Conservation (phyloP, 1,284 basidiomycete species). For the Cryptococcus sp. region DNA sequence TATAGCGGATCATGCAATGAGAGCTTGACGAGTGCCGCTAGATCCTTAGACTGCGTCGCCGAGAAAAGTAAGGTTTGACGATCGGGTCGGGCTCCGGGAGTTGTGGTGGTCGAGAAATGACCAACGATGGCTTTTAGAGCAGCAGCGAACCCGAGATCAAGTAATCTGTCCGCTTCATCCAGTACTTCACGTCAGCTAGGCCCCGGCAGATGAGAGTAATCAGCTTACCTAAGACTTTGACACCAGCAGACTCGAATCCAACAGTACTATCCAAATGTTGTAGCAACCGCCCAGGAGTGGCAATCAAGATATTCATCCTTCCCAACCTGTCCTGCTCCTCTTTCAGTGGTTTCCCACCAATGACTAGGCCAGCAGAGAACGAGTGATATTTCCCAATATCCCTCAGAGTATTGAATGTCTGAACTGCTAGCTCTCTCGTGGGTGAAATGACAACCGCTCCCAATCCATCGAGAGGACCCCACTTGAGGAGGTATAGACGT, state of each 20-base stretch:
- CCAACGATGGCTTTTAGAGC: conserved; percentile 85
- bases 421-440: conserved; percentile 90
- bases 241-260: conserved; percentile 83
- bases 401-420: conserved; percentile 93
- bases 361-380: conserved; percentile 92
- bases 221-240: conserved; percentile 77
- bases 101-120: conserved; percentile 52
- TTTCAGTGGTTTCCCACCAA: conserved; percentile 93
- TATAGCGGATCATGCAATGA: conserved; percentile 79
- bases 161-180: conserved; percentile 93
- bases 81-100: conserved; percentile 59
- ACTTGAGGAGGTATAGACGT: conserved; percentile 65
- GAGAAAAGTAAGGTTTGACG: conserved; percentile 95
- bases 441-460: conserved; percentile 93
- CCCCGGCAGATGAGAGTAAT: background rate
- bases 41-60: conserved; percentile 90
- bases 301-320: conserved; percentile 95
- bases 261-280: conserved; percentile 99
- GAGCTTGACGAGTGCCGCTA: conserved; percentile 83
- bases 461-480: conserved; percentile 77
- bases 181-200: conserved; percentile 59
- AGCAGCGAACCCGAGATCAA: conserved; percentile 92
- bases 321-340: conserved; percentile 84
- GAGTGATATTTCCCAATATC: conserved; percentile 86
- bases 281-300: conserved; percentile 88